Evolutionary conservation across 179 eudicot species (phyloP).

Genomic region (Beta macrorhiza): DNA sequence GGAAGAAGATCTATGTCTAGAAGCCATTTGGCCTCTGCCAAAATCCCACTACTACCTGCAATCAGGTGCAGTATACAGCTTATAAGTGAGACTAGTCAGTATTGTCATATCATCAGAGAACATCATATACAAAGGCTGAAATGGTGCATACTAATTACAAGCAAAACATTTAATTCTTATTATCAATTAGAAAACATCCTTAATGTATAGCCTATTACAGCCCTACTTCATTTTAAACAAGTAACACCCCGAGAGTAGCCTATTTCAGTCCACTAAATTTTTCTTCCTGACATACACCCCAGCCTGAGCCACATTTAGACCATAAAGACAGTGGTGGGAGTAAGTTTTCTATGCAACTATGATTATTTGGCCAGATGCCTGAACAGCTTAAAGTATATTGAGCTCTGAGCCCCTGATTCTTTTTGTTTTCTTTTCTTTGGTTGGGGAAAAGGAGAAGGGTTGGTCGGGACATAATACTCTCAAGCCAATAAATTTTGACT

Average conservation of each 20-base stretch:
- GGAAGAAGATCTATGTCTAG: constrained; percentile 92
- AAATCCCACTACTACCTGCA: constrained; percentile 69
- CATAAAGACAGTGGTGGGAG: not conserved
- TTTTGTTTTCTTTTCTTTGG: no score
- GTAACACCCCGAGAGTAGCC: not conserved
- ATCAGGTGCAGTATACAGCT: constrained; percentile 19
- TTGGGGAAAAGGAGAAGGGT: not conserved
- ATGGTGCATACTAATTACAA: not conserved
- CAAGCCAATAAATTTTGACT: not conserved
- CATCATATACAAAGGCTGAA: not conserved
- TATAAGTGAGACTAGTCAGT: not conserved
- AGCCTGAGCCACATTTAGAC: not conserved
- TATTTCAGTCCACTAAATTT: not conserved
- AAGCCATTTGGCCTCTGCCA: constrained; percentile 89
- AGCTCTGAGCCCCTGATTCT: not conserved
- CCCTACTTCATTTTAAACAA: not conserved
- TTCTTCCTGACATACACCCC: not conserved
- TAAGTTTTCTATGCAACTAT: not conserved
- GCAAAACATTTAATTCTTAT: not conserved
- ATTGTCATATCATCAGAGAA: not conserved
- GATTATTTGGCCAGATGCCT: not conserved
- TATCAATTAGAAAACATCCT: not conserved
- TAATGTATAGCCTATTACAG: not conserved
- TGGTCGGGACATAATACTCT: not conserved
- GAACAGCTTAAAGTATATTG: not conserved